phyloP scores from a whole-genome alignment of 2,329 filamentous ascomycete species.

The Teratosphaeria pseudoeucalypti region DNA sequence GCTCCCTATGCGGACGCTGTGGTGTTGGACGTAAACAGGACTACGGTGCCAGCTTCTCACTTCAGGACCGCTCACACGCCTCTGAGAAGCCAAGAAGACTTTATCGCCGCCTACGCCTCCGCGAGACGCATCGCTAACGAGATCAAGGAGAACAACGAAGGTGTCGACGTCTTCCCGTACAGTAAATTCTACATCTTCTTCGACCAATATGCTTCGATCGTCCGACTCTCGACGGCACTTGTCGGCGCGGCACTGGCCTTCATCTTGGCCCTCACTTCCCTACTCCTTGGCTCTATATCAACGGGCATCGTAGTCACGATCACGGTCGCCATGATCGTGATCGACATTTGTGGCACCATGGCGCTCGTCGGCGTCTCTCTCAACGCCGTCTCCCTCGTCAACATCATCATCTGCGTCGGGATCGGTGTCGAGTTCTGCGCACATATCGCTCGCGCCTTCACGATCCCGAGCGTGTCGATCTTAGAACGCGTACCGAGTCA shows the following conservation, averaged over 20 bases:
- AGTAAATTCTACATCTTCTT: constrained; percentile 99
- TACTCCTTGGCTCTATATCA: constrained; percentile 71
- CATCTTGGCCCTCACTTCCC: constrained; percentile 68
- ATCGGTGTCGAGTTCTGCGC: constrained; percentile 97
- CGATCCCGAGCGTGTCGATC: constrained; percentile 74
- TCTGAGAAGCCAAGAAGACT: constrained; percentile 77
- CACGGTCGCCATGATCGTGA: constrained; percentile 85
- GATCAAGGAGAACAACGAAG: constrained; percentile 61
- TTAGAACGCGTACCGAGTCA: constrained; percentile 67
- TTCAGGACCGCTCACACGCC: constrained; percentile 88
- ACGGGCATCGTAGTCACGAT: constrained; percentile 75
- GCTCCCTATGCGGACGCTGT: constrained; percentile 80
- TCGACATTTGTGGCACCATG: constrained; percentile 94
- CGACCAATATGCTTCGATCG: constrained; percentile 85
- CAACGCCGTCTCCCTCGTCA: constrained; percentile 91
- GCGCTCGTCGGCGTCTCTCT: constrained; percentile 77
- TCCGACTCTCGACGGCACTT: constrained; percentile 66
- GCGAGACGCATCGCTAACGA: constrained; percentile 78
- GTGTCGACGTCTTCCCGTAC: constrained; percentile 85
- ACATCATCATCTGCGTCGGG: constrained; percentile 91
- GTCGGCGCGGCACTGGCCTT: constrained; percentile 75
- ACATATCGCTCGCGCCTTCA: constrained; percentile 90
- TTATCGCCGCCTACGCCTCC: constrained; percentile 80
- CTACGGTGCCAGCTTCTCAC: constrained; percentile 69
- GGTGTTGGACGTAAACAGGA: constrained; percentile 58